Base-by-base conservation (phyloP, 208 protist genomes). In the Blechomonas ayalai region DNA sequence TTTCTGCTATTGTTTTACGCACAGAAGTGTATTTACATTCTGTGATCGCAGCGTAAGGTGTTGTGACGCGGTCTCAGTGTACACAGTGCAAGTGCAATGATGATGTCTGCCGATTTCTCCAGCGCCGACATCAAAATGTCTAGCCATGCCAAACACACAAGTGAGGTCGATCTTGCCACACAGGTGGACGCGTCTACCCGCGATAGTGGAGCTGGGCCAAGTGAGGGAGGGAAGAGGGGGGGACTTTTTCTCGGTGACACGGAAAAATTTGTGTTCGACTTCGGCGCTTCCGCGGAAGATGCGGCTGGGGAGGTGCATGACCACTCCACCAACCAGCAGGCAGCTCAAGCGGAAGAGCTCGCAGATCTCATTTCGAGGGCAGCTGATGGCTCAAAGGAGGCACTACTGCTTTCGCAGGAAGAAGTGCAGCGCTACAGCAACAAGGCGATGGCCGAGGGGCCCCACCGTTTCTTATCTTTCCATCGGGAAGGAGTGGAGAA, bases 241-340 rank as follows among this genome's bases (percentile, higher is more conserved):
- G 25, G 40, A 34, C 64, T 92, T n/a, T 85, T 92, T 16, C 75
- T 92, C 9, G 59, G 40, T 6, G 84, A 89, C 10, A 60, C 58
- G 23, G 79, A 92, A 59, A 47, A 72, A 27, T 92, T 92, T 49
- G 38, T 67, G 5, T 92, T 92, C 48, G 76, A 87, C 61, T 92
- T 92, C 60, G 80, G 79, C 24, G 61, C 38, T 3, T 38, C 32
- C 12, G 31, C 31, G 23, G 38, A 29, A 1, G 52, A 52, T 13
- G 51, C 45, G 2, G 62, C 35, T 12, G 54, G 36, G 1, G 32
- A 63, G 33, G 60, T 60, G 43, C 28, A 57, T 18, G 39, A 50
- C 25, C 41, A 59, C 20, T 29, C 46, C 25, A 67, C 57, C 0
- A 46, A 43, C 19, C 35, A n/a, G 5, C 22, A 45, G 16, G 28